Evolutionary conservation across 2,329 filamentous ascomycete species (phyloP).

Genomic region (Pseudocercospora vitis): DNA sequence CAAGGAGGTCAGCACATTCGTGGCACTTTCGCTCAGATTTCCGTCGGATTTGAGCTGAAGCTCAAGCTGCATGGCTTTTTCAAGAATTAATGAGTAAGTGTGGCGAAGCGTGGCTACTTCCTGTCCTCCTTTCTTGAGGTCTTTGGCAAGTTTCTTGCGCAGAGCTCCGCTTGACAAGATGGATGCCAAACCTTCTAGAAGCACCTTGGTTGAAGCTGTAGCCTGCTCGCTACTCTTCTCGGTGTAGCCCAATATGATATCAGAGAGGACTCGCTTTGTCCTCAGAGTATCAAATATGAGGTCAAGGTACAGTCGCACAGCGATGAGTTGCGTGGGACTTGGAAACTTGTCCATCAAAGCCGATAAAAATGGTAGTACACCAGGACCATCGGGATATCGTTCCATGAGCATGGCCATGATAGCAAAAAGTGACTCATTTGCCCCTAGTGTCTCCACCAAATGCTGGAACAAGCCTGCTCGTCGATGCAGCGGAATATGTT

Average conservation of each 20-base stretch:
- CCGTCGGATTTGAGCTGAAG: slow-evolving; percentile 57
- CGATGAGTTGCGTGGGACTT: slow-evolving; percentile 69
- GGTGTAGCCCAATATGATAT: slow-evolving; percentile 65
- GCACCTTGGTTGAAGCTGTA: slow-evolving; percentile 37
- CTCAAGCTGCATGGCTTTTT: slow-evolving; percentile 55
- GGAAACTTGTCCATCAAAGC: slow-evolving; percentile 72
- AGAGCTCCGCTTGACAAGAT: slow-evolving; percentile 32
- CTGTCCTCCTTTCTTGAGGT: slow-evolving; percentile 28
- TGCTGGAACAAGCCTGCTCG: slow-evolving; percentile 80
- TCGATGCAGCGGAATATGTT: slow-evolving; percentile 88
- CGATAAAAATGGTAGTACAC: slow-evolving; percentile 70
- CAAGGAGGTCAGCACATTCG: slow-evolving; percentile 73
- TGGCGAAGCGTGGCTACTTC: slow-evolving; percentile 29
- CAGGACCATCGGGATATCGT: slow-evolving; percentile 75
- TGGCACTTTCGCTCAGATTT: slow-evolving; percentile 48
- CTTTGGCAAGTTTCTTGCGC: slow-evolving; percentile 30
- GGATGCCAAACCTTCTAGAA: slow-evolving; percentile 43
- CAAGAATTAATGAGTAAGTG: slow-evolving; percentile 39
- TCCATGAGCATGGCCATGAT: slow-evolving; percentile 88
- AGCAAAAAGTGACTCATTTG: slow-evolving; percentile 83
- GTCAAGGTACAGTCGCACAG: slow-evolving; percentile 73
- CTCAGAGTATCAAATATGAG: slow-evolving; percentile 74
- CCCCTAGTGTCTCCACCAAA: slow-evolving; percentile 78
- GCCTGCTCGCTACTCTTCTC: slow-evolving; percentile 43
- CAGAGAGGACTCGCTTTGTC: slow-evolving; percentile 70